A percentile compares a stretch with the other conserved stretches of the same genome.
These are phyloP conservation scores for Volvox carteri DNA, from an alignment of 163 green algal genomes.

Conservation along the genomic window DNA sequence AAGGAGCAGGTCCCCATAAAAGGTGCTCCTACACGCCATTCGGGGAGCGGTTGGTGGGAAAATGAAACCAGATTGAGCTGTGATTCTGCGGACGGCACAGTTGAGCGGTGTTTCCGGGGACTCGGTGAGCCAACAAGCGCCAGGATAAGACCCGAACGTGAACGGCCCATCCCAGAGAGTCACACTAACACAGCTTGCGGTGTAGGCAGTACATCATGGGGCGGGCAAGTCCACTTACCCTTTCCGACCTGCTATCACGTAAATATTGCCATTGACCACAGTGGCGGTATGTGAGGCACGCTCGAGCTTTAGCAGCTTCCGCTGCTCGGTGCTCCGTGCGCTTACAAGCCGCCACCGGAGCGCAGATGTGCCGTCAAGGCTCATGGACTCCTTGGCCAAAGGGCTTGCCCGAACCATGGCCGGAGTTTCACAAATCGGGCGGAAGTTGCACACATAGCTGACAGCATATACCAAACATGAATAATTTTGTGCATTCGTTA, in stretches of 20 bases:
- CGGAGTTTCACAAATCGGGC: neutral
- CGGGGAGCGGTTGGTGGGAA: neutral
- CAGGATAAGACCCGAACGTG: too few species aligned
- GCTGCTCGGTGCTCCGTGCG: neutral
- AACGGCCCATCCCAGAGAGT: too few species aligned
- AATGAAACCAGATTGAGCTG: too few species aligned
- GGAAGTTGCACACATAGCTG: neutral
- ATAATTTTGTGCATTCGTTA: too few species aligned
- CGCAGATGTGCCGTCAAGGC: neutral
- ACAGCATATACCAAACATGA: too few species aligned
- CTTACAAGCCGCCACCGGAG: neutral
- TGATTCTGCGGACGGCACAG: too few species aligned
- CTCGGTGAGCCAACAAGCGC: too few species aligned
- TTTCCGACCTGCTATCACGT: conserved; percentile 26
- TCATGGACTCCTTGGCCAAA: neutral
- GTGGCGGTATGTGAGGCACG: conserved; percentile 38
- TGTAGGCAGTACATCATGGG: too few species aligned
- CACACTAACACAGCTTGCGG: too few species aligned
- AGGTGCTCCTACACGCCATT: conserved; percentile 9
- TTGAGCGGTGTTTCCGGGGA: too few species aligned
- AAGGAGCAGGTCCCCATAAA: conserved; percentile 22
- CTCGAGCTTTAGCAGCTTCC: conserved; percentile 16
- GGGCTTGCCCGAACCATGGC: conserved; percentile 3
- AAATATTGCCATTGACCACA: neutral
- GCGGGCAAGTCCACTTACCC: too few species aligned